phyloP scores from a whole-genome alignment of 371 early-diverging fungal genomes.

The Mucor mucedo region DNA sequence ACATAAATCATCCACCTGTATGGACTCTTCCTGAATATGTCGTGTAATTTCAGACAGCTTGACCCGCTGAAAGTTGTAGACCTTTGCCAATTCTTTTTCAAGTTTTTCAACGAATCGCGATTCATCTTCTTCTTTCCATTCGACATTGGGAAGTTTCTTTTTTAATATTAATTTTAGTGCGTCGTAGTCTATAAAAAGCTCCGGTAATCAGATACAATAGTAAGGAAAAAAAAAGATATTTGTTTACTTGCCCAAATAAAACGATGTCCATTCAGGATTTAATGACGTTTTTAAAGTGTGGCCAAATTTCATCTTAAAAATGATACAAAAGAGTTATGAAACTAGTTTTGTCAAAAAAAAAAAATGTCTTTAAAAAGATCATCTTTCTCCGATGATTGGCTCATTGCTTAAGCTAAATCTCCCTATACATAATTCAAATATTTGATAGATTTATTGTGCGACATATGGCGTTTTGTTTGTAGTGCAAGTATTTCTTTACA shows the following conservation, averaged over 20 bases:
- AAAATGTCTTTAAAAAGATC: background rate
- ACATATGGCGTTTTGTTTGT: too few species aligned
- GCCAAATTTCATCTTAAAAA: constrained; percentile 85
- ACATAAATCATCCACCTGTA: constrained; percentile 59
- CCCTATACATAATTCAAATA: too few species aligned
- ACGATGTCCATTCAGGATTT: constrained; percentile 81
- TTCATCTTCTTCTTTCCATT: constrained; percentile 78
- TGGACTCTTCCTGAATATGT: constrained; percentile 76
- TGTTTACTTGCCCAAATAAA: constrained; percentile 42
- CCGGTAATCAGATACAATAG: too few species aligned
- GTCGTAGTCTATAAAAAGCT: constrained; percentile 63
- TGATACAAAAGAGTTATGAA: constrained; percentile 1
- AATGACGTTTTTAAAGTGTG: constrained; percentile 77
- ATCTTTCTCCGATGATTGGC: too few species aligned
- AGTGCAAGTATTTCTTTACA: too few species aligned
- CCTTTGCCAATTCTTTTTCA: constrained; percentile 92
- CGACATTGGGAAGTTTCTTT: constrained; percentile 40
- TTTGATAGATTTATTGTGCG: too few species aligned
- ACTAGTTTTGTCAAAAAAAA: background rate
- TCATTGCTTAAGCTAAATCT: too few species aligned
- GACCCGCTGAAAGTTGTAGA: constrained; percentile 84
- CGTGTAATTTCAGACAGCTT: constrained; percentile 89
- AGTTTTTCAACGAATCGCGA: constrained; percentile 84
- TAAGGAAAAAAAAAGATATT: background rate
- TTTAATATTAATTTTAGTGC: constrained; percentile 82